Conservation (phyloP, 257 asterid species). For the Lantana camara region DNA sequence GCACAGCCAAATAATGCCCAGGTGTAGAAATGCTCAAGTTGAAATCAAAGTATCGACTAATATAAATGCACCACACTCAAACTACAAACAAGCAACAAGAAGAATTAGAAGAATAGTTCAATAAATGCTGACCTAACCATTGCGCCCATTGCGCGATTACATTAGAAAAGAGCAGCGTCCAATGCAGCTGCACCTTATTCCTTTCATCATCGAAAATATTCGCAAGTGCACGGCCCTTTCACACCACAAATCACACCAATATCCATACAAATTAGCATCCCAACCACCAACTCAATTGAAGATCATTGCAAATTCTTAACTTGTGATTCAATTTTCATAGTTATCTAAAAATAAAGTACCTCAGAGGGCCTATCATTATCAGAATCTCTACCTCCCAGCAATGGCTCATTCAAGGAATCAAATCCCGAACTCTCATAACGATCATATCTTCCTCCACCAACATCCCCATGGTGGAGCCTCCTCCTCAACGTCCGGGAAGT, state of each 20-base stretch:
- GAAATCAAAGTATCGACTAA: not conserved
- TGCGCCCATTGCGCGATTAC: slow-evolving; percentile 96
- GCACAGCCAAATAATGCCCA: not conserved
- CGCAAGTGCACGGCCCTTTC: slow-evolving; percentile 48
- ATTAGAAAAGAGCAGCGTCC: slow-evolving; percentile 75
- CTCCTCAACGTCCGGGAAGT: slow-evolving; percentile 77
- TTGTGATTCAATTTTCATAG: not conserved
- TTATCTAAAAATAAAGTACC: slow-evolving; percentile 39
- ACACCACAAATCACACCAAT: slow-evolving; percentile 4
- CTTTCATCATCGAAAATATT: slow-evolving; percentile 71
- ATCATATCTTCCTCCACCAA: slow-evolving; percentile 62
- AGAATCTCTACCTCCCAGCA: slow-evolving; percentile 54
- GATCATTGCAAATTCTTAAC: not conserved
- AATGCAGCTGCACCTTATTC: slow-evolving; percentile 62
- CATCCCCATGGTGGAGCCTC: slow-evolving; percentile 78
- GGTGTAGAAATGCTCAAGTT: not conserved
- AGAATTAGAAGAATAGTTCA: slow-evolving; percentile 13
- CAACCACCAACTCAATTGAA: not conserved
- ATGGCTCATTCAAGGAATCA: slow-evolving; percentile 74
- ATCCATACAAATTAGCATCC: not conserved
- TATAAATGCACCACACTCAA: not conserved
- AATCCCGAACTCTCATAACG: slow-evolving; percentile 47
- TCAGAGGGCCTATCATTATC: slow-evolving; percentile 37
- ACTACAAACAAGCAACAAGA: not conserved
- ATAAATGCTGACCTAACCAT: slow-evolving; percentile 72